Evolutionary conservation across 2,329 filamentous ascomycete species (phyloP).

Genomic region (Calonectria hawksworthii): DNA sequence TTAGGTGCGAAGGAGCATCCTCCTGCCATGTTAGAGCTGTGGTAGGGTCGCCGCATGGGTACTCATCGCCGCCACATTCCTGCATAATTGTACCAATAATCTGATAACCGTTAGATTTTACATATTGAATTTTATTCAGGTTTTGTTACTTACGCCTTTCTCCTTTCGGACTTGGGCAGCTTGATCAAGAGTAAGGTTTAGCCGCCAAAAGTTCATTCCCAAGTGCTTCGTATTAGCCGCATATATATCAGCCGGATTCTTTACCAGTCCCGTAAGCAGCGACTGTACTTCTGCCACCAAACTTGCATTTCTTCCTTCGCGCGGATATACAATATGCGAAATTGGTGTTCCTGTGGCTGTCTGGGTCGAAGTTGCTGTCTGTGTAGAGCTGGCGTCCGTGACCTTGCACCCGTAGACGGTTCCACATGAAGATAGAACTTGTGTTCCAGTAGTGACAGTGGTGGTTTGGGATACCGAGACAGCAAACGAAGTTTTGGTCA

Average conservation of each 20-base stretch:
- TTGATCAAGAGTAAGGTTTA: neutral
- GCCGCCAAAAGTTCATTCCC: neutral
- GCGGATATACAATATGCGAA: neutral
- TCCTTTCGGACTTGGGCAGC: neutral
- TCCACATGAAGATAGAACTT: neutral
- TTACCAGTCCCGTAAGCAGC: neutral
- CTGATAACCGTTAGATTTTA: no score
- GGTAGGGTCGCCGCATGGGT: constrained; percentile 8
- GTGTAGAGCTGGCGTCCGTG: neutral
- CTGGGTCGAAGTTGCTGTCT: neutral
- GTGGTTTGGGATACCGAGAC: neutral
- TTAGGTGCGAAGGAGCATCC: neutral
- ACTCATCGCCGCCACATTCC: no score
- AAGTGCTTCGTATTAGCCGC: neutral
- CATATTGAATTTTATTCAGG: no score
- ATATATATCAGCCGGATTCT: neutral
- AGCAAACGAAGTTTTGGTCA: neutral
- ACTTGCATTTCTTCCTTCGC: neutral
- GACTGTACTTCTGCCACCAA: neutral
- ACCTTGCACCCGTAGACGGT: constrained; percentile 1
- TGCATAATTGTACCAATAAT: no score
- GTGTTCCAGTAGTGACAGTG: neutral
- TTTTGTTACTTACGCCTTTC: neutral
- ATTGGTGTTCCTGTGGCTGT: neutral
- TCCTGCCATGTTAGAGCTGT: neutral